Base-by-base conservation (phyloP, 2,329 filamentous ascomycete genomes). In the Epichloe festucae region DNA sequence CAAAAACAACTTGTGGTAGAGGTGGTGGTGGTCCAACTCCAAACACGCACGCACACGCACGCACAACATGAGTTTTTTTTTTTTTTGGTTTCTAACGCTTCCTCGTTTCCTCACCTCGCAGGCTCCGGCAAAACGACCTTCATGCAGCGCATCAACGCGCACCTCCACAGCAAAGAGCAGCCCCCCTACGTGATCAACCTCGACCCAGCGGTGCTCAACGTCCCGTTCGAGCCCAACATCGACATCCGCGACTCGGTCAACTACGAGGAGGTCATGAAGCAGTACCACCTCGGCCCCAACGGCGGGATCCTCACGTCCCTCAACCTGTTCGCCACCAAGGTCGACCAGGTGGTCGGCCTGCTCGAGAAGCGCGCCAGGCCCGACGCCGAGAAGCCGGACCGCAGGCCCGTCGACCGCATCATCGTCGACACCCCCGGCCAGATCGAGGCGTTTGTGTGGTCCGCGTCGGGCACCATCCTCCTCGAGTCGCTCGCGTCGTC, bases 251-350 rank as follows among this genome's bases (percentile, higher is more conserved):
- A 98, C 70, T 93, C 87, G 27, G 91, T 98, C 67, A 96, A 98
- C 77, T 98, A 98, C 75, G 93, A 95, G 67, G 91, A 98, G 70
- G 93, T 98, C 57, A 98, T 98, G 94, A 94, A 91, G 71, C 90
- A 97, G 71, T 97, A 96, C 70, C 96, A 96, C 64, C 79, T 98
- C 0, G 93, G 93, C 0, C 93, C 93, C 8, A 98, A 98, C 72
- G 93, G 93, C 49, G 94, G 90, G 46, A 98, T 98, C 63, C 73
- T 98, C 59, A 98, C 94, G 2, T 93, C 87, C 11, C 73, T 98
- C 47, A 98, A 98, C 67, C 79, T 98, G 27, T 98, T 98, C 67
- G 89, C 90, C 42, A 98, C 94, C 52, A 98, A 98, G 69, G 89
- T 98, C 55, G 94, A 98, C 63, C 93, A 98, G 70, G 87, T 98